Evolutionary conservation across 495 filamentous ascomycete genomes (phyloP).

Genomic region (Podospora sp.): DNA sequence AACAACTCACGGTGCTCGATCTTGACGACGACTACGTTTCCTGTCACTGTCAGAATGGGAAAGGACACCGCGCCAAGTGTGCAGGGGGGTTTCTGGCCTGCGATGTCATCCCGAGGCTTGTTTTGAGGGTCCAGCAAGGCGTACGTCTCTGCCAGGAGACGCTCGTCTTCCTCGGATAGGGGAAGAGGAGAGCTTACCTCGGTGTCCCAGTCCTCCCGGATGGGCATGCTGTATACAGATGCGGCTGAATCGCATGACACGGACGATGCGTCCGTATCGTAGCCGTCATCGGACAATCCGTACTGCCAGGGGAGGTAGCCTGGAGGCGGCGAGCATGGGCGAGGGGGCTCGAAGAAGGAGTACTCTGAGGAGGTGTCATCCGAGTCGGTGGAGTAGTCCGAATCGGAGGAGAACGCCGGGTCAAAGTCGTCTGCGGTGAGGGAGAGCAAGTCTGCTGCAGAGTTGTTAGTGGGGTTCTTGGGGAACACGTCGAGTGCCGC

Average conservation of each 20-base stretch:
- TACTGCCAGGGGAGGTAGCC: too few relatives aligned
- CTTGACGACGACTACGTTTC: neutral
- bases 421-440: too few relatives aligned
- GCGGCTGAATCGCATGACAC: neutral
- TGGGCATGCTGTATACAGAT: neutral
- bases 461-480: too few relatives aligned
- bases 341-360: too few relatives aligned
- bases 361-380: too few relatives aligned
- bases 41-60: neutral
- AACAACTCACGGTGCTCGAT: neutral
- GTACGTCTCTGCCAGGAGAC: neutral
- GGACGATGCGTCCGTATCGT: neutral
- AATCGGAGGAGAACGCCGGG: too few relatives aligned
- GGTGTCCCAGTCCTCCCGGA: neutral
- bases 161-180: neutral
- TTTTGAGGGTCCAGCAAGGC: neutral
- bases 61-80: neutral
- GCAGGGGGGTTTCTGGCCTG: neutral
- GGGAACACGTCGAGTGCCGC: too few relatives aligned
- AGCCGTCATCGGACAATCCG: neutral
- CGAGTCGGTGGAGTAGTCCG: too few relatives aligned
- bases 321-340: too few relatives aligned
- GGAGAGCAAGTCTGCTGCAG: too few relatives aligned
- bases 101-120: neutral
- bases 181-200: neutral